These are phyloP conservation scores for Lactarius psammicola DNA, from an alignment of 768 basidiomycete species.

Conservation along the genomic window DNA sequence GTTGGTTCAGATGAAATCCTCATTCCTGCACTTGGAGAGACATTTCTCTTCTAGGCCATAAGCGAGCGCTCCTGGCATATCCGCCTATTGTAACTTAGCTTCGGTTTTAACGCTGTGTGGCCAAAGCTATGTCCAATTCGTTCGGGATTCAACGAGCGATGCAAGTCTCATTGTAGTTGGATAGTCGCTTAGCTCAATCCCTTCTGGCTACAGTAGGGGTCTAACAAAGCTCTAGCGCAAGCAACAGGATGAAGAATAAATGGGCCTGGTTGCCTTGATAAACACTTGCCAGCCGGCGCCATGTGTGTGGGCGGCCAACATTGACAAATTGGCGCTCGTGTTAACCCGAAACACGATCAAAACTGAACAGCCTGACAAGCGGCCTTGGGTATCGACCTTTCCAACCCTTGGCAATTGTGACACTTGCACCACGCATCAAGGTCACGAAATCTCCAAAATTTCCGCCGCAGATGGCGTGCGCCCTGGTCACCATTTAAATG, in stretches of 20 bases:
- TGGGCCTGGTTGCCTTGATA: too few relatives aligned
- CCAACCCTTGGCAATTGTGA: not conserved
- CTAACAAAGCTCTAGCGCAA: too few relatives aligned
- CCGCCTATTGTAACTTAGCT: not conserved
- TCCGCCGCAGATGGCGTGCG: slow-evolving; percentile 14
- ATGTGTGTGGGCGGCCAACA: not conserved
- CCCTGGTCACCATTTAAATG: slow-evolving; percentile 23
- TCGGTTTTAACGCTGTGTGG: not conserved
- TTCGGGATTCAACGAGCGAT: too few relatives aligned
- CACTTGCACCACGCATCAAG: slow-evolving; percentile 19
- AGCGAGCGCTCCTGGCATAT: not conserved
- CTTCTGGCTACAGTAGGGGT: too few relatives aligned
- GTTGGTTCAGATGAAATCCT: slow-evolving; percentile 52
- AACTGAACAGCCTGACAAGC: not conserved
- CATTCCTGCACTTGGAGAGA: slow-evolving; percentile 62
- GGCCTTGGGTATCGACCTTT: not conserved
- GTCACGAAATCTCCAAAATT: slow-evolving; percentile 23
- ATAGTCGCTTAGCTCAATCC: too few relatives aligned
- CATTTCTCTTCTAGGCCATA: slow-evolving; percentile 34
- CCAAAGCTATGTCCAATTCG: too few relatives aligned
- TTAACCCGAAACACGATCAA: not conserved
- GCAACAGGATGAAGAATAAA: too few relatives aligned
- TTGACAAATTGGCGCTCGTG: not conserved
- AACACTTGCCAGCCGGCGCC: too few relatives aligned
- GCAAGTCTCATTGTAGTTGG: too few relatives aligned